Evolutionary conservation across 169 alveolate species (phyloP), one percentile per base, ranked within the genome.

Genomic region (Perkinsus olseni): DNA sequence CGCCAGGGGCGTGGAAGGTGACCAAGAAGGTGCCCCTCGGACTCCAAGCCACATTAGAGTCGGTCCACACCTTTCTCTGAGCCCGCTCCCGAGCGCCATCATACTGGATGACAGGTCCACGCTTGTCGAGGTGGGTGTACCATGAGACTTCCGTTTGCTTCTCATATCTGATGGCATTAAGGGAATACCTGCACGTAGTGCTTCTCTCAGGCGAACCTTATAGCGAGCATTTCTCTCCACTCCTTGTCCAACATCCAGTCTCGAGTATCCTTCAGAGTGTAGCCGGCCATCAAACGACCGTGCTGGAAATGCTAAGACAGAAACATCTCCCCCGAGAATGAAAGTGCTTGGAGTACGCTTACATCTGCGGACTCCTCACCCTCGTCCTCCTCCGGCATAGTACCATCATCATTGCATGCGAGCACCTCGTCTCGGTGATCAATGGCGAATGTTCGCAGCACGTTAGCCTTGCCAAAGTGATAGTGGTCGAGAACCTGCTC

Each of bases 1-100:
- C 95, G 6, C 96, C 96, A 11, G 92, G 96, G 62, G 92, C 93
- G 92, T 94, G 96, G 91, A 93, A 74, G n/a, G 96, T 94, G 38
- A 94, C 94, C 91, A 94, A 91, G 40, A 92, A 94, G 82, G 95
- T 92, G 13, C 96, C 96, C 93, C 92, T 92, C 20, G 96, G 96
- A 74, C 94, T 92, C 96, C 96, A 94, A 91, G 92, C 93, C 0
- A 94, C 93, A n/a, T 94, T 92, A 40, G 93, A 94, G 40, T 94
- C 95, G 37, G 95, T 94, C 95, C 95, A 94, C 28, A 94, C 95
- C 39, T 94, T 94, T 34, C 93, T 82, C 34, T 62, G 82, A n/a
- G 93, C 95, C 36, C 93, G 92, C 13, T 94, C 95, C 91, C 95
- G 91, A 38, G 92, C 95, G 24, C 95, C 95, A 40, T 94, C 95